phyloP scores from a whole-genome alignment of 2,329 filamentous ascomycete genomes.

The Colletotrichum gloeosporioides region DNA sequence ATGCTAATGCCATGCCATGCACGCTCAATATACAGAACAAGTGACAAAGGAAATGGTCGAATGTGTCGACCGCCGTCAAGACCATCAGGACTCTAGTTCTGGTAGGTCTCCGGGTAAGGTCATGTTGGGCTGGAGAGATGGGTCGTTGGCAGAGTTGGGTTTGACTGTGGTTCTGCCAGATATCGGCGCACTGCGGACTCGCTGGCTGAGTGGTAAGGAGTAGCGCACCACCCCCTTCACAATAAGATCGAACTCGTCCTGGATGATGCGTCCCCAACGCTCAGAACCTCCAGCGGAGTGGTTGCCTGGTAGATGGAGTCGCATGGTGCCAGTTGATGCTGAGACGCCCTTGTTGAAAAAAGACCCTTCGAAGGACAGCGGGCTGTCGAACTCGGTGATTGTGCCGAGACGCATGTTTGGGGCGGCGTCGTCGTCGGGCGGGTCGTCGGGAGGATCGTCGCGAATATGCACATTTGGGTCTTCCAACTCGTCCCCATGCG shows the following conservation, averaged over 20 bases:
- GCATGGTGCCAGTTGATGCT: conserved; percentile 81
- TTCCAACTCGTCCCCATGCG: conserved; percentile 27
- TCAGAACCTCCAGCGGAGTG: conserved; percentile 83
- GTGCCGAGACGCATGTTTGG: conserved; percentile 93
- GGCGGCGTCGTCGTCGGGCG: conserved; percentile 68
- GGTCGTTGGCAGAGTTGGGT: conserved; percentile 66
- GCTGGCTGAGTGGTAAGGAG: conserved; percentile 65
- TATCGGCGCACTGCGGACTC: conserved; percentile 63
- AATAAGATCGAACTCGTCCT: conserved; percentile 93
- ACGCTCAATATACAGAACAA: conserved; percentile 42
- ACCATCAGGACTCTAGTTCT: background rate
- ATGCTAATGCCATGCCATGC: conserved; percentile 33
- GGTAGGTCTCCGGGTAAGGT: conserved; percentile 31
- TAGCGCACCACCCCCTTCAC: conserved; percentile 92
- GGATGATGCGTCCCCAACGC: conserved; percentile 88
- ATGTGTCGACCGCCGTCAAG: conserved; percentile 19
- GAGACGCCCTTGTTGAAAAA: conserved; percentile 79
- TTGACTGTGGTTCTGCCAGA: conserved; percentile 65
- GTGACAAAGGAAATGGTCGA: conserved; percentile 21
- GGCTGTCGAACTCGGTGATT: conserved; percentile 85
- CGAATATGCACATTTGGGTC: conserved; percentile 23
- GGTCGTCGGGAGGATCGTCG: conserved; percentile 53
- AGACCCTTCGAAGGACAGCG: conserved; percentile 87
- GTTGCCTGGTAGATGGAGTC: conserved; percentile 84
- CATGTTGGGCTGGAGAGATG: conserved; percentile 41